Percentiles rank a stretch among this genome's conserved stretches.
Conservation (phyloP, 148 eudicot genomes). For the Hydrangea macrophylla region DNA sequence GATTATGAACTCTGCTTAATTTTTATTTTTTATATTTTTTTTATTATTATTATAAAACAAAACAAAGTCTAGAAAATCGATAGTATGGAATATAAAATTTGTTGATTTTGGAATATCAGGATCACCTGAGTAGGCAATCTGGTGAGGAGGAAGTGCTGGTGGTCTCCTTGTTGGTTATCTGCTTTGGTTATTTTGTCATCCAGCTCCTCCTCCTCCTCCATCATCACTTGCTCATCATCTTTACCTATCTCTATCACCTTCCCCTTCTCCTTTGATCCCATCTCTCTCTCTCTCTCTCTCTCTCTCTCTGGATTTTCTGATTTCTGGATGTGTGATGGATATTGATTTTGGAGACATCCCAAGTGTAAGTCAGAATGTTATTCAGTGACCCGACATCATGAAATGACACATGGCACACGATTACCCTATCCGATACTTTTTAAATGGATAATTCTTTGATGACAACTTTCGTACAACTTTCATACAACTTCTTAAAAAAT, state of each 20-base stretch:
- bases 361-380: neutral
- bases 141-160: constrained; percentile 29
- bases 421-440: no score
- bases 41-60: neutral
- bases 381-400: neutral
- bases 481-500: no score
- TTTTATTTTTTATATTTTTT: no score
- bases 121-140: constrained; percentile 53
- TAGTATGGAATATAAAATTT: neutral
- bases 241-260: constrained; percentile 36
- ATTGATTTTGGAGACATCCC: no score
- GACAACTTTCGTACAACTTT: no score
- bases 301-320: neutral
- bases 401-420: neutral
- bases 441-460: no score
- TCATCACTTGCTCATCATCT: no score
- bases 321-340: no score
- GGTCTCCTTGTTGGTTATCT: constrained; percentile 8
- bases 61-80: no score
- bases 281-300: constrained; percentile 11
- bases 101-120: neutral
- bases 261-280: constrained; percentile 22
- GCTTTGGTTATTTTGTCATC: constrained; percentile 17
- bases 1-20: no score
- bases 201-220: no score